A percentile compares a stretch with the other conserved stretches of the same genome.
phyloP scores from a whole-genome alignment of 1,284 basidiomycete genomes.

The Trichosporon faecale region DNA sequence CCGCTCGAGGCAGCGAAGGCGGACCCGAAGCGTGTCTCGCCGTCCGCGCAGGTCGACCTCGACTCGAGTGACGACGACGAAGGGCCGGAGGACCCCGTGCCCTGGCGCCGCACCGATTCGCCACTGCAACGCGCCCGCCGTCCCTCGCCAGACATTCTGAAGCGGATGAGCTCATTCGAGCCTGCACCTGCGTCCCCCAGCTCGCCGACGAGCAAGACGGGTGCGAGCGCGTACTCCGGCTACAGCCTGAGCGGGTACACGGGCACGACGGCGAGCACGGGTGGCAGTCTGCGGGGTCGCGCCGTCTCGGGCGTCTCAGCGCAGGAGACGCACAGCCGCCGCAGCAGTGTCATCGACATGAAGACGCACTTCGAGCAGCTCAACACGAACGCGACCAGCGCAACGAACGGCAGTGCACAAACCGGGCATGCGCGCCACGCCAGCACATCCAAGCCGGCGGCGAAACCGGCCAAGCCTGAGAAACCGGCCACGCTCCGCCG shows the following conservation, averaged over 20 bases:
- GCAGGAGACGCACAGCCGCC: constrained; percentile 29
- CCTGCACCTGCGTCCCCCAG: not conserved
- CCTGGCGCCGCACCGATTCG: constrained; percentile 10
- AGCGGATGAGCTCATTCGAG: constrained; percentile 20
- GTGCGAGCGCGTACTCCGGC: not conserved
- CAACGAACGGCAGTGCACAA: not conserved
- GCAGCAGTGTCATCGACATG: constrained; percentile 48
- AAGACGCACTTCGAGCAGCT: constrained; percentile 44
- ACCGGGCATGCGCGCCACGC: not conserved
- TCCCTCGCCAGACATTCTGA: constrained; percentile 16
- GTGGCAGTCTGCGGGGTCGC: constrained; percentile 1
- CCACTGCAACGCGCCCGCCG: constrained; percentile 2
- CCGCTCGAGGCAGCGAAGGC: constrained; percentile 28
- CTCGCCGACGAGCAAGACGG: not conserved
- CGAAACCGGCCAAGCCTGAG: constrained; percentile 29
- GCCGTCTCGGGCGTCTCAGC: constrained; percentile 16
- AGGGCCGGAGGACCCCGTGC: constrained; percentile 32
- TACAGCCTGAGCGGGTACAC: not conserved
- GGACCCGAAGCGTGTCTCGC: constrained; percentile 10
- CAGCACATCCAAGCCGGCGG: not conserved
- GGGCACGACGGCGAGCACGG: not conserved
- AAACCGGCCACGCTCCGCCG: constrained; percentile 36
- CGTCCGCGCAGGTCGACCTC: not conserved
- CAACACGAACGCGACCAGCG: constrained; percentile 16
- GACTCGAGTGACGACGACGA: constrained; percentile 43